Conservation (phyloP, 805 yeast genomes). For the Pichia nakasei region DNA sequence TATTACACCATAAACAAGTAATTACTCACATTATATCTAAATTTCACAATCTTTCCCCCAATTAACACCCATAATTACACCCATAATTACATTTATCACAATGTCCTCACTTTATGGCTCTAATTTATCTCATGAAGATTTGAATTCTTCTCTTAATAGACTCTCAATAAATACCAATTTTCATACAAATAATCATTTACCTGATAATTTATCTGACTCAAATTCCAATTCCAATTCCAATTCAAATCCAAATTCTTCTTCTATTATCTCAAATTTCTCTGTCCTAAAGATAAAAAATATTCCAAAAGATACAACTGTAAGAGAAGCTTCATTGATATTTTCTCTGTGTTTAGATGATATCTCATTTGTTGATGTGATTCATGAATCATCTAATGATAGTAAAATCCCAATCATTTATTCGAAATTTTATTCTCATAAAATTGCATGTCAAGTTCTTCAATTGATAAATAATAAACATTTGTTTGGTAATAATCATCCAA, state of each 20-base stretch:
- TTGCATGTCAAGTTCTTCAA: conserved; percentile 36
- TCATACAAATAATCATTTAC: not conserved
- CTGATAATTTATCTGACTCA: not conserved
- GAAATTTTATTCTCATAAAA: conserved; percentile 33
- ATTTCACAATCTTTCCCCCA: no score
- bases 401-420: conserved; percentile 32
- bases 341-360: conserved; percentile 59
- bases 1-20: no score
- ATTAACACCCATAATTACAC: no score
- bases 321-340: conserved; percentile 63
- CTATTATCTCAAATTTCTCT: not conserved
- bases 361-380: conserved; percentile 28
- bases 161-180: conserved; percentile 6
- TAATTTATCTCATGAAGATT: conserved; percentile 10
- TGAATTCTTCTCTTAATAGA: conserved; percentile 8
- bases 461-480: conserved; percentile 33
- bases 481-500: conserved; percentile 41
- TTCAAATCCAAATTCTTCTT: conserved; percentile 2
- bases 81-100: no score
- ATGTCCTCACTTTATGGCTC: conserved; percentile 5
- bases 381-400: conserved; percentile 17
- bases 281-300: conserved; percentile 41
- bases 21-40: no score
- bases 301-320: conserved; percentile 52
- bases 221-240: not conserved